Percentiles rank a stretch among this genome's conserved stretches.
Evolutionary conservation across 257 asterid genomes (phyloP).

Genomic region (Jasminum sambac): DNA sequence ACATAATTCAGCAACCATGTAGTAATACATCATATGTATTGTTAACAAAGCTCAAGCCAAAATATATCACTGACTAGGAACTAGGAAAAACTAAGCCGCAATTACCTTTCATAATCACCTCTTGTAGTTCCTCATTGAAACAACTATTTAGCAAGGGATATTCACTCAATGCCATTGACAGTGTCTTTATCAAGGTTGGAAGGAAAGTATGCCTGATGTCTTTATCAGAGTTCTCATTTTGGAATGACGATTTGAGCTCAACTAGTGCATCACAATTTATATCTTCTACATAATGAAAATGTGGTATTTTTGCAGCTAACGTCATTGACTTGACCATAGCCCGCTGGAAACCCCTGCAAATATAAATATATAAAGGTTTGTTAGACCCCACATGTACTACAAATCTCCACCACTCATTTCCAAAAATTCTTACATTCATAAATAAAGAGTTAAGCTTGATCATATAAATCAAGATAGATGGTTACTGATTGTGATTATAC

Average conservation of each 20-base stretch:
- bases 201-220: slow-evolving; percentile 79
- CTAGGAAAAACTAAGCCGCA: neutral
- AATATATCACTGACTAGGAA: neutral
- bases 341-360: slow-evolving; percentile 90
- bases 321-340: slow-evolving; percentile 95
- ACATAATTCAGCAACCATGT: neutral
- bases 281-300: slow-evolving; percentile 92
- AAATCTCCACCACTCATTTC: too few species aligned
- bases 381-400: too few species aligned
- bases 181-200: slow-evolving; percentile 75
- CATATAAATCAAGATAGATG: slow-evolving; percentile 2
- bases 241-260: slow-evolving; percentile 74
- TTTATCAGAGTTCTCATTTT: slow-evolving; percentile 66
- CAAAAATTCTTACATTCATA: neutral
- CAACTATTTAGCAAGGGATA: slow-evolving; percentile 84
- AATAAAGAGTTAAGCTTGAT: neutral
- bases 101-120: slow-evolving; percentile 82
- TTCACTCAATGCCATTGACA: slow-evolving; percentile 73
- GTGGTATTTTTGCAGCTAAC: slow-evolving; percentile 87
- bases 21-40: neutral
- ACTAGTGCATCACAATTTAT: slow-evolving; percentile 73
- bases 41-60: neutral
- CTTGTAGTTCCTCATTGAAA: slow-evolving; percentile 69
- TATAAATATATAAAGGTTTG: neutral
- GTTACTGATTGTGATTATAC: slow-evolving; percentile 29